These are phyloP conservation scores for Trametes polyzona DNA, from an alignment of 1,284 basidiomycete genomes.

Conservation along the genomic window DNA sequence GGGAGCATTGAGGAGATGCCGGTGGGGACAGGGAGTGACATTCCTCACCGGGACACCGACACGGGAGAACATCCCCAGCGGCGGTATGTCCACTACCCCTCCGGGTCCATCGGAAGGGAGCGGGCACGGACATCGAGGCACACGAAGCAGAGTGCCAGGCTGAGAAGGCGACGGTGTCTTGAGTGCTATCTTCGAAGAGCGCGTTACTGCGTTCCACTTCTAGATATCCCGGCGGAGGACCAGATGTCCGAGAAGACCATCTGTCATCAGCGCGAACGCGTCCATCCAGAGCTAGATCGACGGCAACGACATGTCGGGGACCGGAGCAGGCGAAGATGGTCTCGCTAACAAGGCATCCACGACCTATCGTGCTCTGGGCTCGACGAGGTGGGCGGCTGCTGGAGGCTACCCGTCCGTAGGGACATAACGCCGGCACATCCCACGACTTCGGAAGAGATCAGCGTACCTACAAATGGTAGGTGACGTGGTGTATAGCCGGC, in stretches of 20 bases:
- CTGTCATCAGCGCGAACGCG: slow-evolving; percentile 2
- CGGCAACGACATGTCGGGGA: neutral
- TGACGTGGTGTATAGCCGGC: slow-evolving; percentile 16
- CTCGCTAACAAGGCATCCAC: neutral
- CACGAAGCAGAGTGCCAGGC: neutral
- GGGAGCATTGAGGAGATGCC: neutral
- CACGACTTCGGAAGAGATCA: slow-evolving; percentile 10
- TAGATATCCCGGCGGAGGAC: neutral
- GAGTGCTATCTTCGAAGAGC: slow-evolving; percentile 3
- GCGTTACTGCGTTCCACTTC: neutral
- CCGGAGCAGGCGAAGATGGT: neutral
- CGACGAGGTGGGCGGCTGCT: neutral
- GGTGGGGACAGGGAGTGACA: neutral
- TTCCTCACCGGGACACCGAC: neutral
- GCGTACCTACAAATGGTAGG: slow-evolving; percentile 10
- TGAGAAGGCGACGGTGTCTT: slow-evolving; percentile 6
- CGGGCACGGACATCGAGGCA: slow-evolving; percentile 5
- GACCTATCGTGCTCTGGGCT: neutral
- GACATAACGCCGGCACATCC: neutral
- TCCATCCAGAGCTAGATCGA: slow-evolving; percentile 7
- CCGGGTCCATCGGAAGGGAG: neutral
- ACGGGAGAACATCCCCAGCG: slow-evolving; percentile 3
- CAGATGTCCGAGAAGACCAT: slow-evolving; percentile 6
- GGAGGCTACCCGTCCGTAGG: neutral
- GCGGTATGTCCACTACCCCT: neutral